phyloP scores from a whole-genome alignment of 805 yeast species.

The Hanseniaspora vineae region DNA sequence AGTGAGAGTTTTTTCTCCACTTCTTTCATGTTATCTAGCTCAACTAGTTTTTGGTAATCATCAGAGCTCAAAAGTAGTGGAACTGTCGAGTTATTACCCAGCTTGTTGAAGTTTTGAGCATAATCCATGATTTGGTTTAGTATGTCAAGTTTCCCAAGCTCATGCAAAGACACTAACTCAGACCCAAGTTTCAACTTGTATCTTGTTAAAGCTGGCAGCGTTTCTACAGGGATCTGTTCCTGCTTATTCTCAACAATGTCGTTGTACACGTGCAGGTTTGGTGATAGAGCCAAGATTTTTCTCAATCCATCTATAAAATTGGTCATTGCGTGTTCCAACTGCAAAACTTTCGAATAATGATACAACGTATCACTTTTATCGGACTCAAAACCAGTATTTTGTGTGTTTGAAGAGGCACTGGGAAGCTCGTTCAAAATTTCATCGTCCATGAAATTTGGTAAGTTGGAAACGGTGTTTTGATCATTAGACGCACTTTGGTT shows the following conservation, averaged over 20 bases:
- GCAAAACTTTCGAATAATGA: constrained; percentile 18
- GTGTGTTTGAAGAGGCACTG: not conserved
- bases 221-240: constrained; percentile 12
- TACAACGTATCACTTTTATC: constrained; percentile 1
- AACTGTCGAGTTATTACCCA: constrained; percentile 2
- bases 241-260: constrained; percentile 19
- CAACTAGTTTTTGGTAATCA: constrained; percentile 7
- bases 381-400: not conserved
- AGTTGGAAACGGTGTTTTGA: no score
- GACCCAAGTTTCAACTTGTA: constrained; percentile 49
- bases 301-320: constrained; percentile 39
- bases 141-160: constrained; percentile 33
- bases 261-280: constrained; percentile 33
- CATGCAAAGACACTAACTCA: constrained; percentile 40
- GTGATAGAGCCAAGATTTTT: constrained; percentile 42
- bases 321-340: constrained; percentile 40
- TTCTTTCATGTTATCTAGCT: constrained; percentile 10
- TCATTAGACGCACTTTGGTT: no score
- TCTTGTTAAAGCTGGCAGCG: constrained; percentile 36
- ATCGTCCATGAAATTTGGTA: no score
- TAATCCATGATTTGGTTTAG: constrained; percentile 43
- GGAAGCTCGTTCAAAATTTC: no score
- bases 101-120: constrained; percentile 15
- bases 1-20: constrained; percentile 4
- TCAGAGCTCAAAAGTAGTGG: constrained; percentile 9